Evolutionary conservation across 2,329 filamentous ascomycete species (phyloP), one percentile per base, ranked within the genome.

Genomic region (Fusarium papillatum): DNA sequence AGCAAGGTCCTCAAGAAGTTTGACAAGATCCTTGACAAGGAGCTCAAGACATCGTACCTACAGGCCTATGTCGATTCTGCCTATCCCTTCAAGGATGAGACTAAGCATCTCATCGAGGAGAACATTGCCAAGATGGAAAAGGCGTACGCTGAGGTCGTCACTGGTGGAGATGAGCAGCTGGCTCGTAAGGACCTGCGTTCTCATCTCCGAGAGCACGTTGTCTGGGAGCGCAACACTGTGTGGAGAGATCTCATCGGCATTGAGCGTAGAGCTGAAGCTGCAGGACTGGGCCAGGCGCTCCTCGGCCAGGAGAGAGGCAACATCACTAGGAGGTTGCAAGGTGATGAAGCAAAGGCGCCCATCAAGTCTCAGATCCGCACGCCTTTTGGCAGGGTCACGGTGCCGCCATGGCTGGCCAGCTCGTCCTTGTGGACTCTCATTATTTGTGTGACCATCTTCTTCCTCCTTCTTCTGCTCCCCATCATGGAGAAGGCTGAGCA

Each of bases 221-320:
- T 98, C 1, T 99, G 97, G 97, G 97, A 99, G 84, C 91, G 97
- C 69, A 99, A 99, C 82, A 99, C 97, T 0, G 97, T 99, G 22
- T 99, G 97, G 97, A 90, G 97, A 85, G 97, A 99, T 80, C 97
- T 99, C 91, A 99, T 99, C 82, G 97, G 96, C 65, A 96, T 99
- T 78, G 97, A 99, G 86, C 91, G 97, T 26, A 96, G 98, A 82
- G 95, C 95, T 1, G 96, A 98, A 85, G 97, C 97, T 11, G 96
- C 96, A 11, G 97, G 96, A 78, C 90, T 99, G 76, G 97, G 97
- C 26, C 92, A 94, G 75, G 95, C 95, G 1, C 88, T 98, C 66
- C 90, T 98, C 3, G 96, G 96, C 7, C 90, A 91, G 31, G 93
- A 94, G 39, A 90, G 91, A 22, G 93, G 94, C 78, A 90, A 91